Conservation (phyloP, 2,329 filamentous ascomycete genomes). For the Aureobasidium subglaciale region DNA sequence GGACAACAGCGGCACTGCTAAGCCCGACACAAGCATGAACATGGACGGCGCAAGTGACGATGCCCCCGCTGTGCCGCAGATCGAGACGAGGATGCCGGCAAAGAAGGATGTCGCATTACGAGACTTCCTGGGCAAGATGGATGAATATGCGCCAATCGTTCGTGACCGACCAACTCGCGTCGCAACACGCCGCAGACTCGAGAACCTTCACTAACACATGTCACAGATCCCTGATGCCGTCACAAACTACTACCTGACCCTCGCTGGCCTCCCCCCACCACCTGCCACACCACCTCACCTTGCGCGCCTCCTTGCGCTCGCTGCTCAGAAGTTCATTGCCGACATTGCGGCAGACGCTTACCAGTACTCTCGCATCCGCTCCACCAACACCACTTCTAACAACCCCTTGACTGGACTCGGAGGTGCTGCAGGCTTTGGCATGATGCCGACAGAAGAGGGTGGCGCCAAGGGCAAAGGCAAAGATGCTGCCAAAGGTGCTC, state of each 20-base stretch:
- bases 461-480: constrained; percentile 41
- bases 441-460: constrained; percentile 46
- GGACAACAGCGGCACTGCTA: neutral
- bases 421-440: constrained; percentile 64
- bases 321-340: constrained; percentile 98
- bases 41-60: constrained; percentile 33
- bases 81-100: constrained; percentile 60
- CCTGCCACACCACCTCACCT: constrained; percentile 85
- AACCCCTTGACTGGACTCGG: constrained; percentile 86
- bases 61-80: constrained; percentile 24
- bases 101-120: constrained; percentile 89
- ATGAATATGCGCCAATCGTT: constrained; percentile 96
- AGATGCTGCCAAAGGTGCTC: constrained; percentile 31
- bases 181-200: neutral
- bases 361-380: constrained; percentile 91
- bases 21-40: neutral
- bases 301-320: constrained; percentile 85
- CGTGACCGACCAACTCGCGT: constrained; percentile 30
- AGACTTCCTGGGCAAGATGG: constrained; percentile 93
- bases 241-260: constrained; percentile 95
- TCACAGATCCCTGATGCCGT: constrained; percentile 92
- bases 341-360: constrained; percentile 97
- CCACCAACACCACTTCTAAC: constrained; percentile 82
- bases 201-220: neutral
- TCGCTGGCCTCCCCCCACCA: constrained; percentile 86